Percentiles rank a stretch among this genome's conserved stretches.
These are phyloP conservation scores for Aspergillus coremiiformis DNA, from an alignment of 495 filamentous ascomycete genomes.

Conservation along the genomic window DNA sequence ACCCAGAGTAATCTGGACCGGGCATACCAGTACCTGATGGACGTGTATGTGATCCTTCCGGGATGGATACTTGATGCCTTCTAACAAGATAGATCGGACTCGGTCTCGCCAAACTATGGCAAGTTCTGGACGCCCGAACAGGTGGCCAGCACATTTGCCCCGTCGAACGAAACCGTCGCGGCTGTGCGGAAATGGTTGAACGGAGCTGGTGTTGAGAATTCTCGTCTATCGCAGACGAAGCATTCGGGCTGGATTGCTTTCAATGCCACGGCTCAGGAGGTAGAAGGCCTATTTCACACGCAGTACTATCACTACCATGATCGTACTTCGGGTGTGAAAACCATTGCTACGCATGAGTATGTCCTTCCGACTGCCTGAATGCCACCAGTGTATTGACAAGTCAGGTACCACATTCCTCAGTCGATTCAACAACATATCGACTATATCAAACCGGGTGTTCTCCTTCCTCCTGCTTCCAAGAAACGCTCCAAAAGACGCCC, in stretches of 20 bases:
- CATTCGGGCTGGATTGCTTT: constrained; percentile 51
- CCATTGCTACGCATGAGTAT: no score
- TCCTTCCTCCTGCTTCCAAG: no score
- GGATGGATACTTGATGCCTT: no score
- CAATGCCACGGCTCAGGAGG: constrained; percentile 48
- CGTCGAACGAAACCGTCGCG: constrained; percentile 37
- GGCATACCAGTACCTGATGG: constrained; percentile 47
- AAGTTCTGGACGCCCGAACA: constrained; percentile 49
- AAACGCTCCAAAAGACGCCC: no score
- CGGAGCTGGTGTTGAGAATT: constrained; percentile 40
- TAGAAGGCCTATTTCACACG: constrained; percentile 49
- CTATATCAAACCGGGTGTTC: constrained; percentile 45
- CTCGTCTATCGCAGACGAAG: constrained; percentile 41
- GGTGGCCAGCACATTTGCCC: constrained; percentile 45
- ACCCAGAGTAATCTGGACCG: constrained; percentile 46
- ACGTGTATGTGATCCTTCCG: constrained; percentile 30
- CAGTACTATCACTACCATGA: constrained; percentile 53
- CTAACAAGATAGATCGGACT: constrained; percentile 24
- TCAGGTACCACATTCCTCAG: constrained; percentile 49
- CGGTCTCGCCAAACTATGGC: constrained; percentile 44
- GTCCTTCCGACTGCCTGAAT: no score
- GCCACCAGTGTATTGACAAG: no score
- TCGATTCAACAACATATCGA: constrained; percentile 46
- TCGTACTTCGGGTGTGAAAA: constrained; percentile 39
- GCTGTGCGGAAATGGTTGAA: constrained; percentile 40